A percentile compares a stretch with the other conserved stretches of the same genome.
These are phyloP conservation scores for Dunaliella primolecta DNA, from an alignment of 139 green algal genomes.

Conservation along the genomic window DNA sequence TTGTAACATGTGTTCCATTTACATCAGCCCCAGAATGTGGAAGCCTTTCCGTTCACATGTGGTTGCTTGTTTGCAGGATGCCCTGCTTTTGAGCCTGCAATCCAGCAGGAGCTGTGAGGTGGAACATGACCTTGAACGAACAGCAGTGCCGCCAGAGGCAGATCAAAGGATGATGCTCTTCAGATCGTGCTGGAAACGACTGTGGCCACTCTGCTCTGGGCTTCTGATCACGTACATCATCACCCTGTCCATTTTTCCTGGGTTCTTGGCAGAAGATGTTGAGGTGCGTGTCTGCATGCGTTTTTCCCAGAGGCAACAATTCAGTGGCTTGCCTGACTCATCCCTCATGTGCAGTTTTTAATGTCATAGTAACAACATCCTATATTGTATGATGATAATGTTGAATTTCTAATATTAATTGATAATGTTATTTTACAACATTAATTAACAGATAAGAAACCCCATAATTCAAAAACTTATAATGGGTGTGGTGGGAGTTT, in stretches of 20 bases:
- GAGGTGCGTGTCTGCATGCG: conserved; percentile 29
- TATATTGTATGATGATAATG: no score
- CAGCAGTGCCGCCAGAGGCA: not conserved
- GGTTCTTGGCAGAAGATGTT: conserved; percentile 83
- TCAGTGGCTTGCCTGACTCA: not conserved
- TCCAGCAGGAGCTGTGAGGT: not conserved
- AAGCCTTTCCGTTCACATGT: no score
- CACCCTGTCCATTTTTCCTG: conserved; percentile 89
- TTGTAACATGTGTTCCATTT: no score
- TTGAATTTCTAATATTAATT: no score
- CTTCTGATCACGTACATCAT: conserved; percentile 50
- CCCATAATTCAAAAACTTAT: no score
- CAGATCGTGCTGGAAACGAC: not conserved
- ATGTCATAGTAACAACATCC: not conserved
- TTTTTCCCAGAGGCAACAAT: no score
- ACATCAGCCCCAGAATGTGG: no score
- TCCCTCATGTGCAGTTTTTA: not conserved
- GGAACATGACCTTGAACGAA: not conserved
- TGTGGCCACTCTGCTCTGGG: conserved; percentile 19
- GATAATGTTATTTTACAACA: no score
- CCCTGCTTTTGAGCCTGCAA: not conserved
- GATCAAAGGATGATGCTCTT: not conserved
- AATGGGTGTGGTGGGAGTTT: no score
- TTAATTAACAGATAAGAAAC: no score
- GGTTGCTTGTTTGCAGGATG: not conserved